These are phyloP conservation scores for Acacia confusa DNA, from an alignment of 306 rosid species.

Conservation along the genomic window DNA sequence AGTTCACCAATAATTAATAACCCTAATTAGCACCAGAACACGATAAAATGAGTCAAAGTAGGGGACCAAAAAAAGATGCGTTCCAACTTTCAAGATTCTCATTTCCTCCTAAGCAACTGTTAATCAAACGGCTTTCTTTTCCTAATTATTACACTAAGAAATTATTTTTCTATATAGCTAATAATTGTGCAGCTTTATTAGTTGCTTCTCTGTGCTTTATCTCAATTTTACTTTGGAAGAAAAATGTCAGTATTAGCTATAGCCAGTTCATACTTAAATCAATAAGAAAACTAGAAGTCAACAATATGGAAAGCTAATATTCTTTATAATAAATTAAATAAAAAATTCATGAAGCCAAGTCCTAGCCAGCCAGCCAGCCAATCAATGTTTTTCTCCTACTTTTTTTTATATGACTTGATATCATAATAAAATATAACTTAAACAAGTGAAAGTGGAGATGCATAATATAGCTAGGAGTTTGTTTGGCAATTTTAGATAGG, in stretches of 20 bases:
- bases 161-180: background rate
- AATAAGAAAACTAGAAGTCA: background rate
- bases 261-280: background rate
- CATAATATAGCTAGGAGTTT: background rate
- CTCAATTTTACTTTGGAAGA: background rate
- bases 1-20: background rate
- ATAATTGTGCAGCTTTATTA: background rate
- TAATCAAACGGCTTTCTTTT: background rate
- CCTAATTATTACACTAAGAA: background rate
- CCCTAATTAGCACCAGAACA: background rate
- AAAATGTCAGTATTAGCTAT: background rate
- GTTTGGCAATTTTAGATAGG: background rate
- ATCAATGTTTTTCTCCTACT: background rate
- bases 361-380: background rate
- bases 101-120: background rate
- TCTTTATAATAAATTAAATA: background rate
- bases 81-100: constrained; percentile 12
- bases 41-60: constrained; percentile 1
- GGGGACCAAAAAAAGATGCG: constrained; percentile 6
- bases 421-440: background rate
- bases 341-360: background rate
- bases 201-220: background rate
- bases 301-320: background rate
- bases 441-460: background rate
- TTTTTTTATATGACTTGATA: background rate